A percentile compares a stretch with the other conserved stretches of the same genome.
phyloP scores from a whole-genome alignment of 2,329 filamentous ascomycete species.

The Arachnomyces sp. region DNA sequence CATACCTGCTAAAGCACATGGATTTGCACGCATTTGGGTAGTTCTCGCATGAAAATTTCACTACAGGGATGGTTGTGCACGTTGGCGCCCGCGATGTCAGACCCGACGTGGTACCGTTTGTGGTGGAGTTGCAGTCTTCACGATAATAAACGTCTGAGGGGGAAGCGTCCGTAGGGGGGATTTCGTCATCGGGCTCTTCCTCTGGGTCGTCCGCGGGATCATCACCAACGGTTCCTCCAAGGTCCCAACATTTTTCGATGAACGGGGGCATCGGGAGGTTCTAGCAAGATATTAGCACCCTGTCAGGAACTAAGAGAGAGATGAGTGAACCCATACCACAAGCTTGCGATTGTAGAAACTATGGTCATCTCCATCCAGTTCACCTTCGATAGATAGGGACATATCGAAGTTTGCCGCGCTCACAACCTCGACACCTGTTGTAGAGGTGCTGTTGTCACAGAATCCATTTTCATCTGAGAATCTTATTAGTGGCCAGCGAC shows the following conservation, averaged over 20 bases:
- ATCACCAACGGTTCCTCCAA: constrained; percentile 2
- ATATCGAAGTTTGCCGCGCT: constrained; percentile 10
- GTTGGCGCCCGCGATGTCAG: too few species aligned
- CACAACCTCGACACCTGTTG: constrained; percentile 7
- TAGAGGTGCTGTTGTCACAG: constrained; percentile 9
- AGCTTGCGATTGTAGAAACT: constrained; percentile 4
- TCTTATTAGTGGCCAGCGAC: background rate
- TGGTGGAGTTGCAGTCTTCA: too few species aligned
- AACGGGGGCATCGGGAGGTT: constrained; percentile 6
- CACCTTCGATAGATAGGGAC: background rate
- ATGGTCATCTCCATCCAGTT: background rate
- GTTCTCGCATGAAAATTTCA: too few species aligned
- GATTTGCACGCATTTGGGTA: too few species aligned
- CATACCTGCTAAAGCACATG: too few species aligned
- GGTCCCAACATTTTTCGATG: constrained; percentile 3
- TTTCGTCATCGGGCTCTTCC: too few species aligned
- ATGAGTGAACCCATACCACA: constrained; percentile 4
- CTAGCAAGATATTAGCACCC: too few species aligned
- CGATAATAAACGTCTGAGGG: too few species aligned
- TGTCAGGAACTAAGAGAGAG: too few species aligned
- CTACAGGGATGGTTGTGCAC: too few species aligned
- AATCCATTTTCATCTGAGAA: constrained; percentile 11
- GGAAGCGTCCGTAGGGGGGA: too few species aligned
- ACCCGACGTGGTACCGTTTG: too few species aligned
- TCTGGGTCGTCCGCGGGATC: background rate